phyloP scores from a whole-genome alignment of 345 rosid genomes.

The Salix viminalis region DNA sequence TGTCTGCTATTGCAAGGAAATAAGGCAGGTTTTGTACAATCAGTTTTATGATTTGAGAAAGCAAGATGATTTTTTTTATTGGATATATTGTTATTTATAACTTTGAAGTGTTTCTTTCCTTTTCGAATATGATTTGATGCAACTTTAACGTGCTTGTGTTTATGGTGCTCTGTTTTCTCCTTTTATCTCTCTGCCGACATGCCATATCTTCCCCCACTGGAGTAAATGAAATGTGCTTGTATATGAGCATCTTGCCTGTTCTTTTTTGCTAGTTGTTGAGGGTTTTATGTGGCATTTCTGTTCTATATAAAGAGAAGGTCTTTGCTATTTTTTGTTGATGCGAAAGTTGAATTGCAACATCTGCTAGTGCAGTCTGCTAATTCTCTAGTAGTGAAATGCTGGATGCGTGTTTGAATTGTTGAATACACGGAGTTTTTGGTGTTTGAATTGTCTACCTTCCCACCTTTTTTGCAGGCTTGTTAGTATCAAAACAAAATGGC shows the following conservation, averaged over 20 bases:
- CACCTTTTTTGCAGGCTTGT: conserved; percentile 31
- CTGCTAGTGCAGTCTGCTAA: neutral
- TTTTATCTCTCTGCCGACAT: neutral
- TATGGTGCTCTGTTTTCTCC: neutral
- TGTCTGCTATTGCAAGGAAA: neutral
- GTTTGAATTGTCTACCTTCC: conserved; percentile 1
- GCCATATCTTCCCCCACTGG: conserved; percentile 1
- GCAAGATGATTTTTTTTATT: neutral
- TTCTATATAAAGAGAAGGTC: conserved; percentile 3
- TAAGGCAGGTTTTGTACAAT: neutral
- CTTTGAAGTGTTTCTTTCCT: neutral
- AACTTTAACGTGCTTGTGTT: neutral
- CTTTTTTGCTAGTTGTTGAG: neutral
- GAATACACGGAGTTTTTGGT: neutral
- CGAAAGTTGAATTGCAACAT: neutral
- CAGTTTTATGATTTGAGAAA: neutral
- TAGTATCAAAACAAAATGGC: conserved; percentile 43
- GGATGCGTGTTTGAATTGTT: neutral
- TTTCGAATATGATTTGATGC: neutral
- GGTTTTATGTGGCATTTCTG: conserved; percentile 6
- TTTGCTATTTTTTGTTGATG: neutral
- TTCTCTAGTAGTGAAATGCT: neutral
- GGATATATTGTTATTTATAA: neutral
- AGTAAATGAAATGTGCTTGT: too few relatives aligned
- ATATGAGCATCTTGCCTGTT: neutral